Evolutionary conservation across 768 basidiomycete species (phyloP).

Genomic region (Trichaptum fuscoviolaceum): DNA sequence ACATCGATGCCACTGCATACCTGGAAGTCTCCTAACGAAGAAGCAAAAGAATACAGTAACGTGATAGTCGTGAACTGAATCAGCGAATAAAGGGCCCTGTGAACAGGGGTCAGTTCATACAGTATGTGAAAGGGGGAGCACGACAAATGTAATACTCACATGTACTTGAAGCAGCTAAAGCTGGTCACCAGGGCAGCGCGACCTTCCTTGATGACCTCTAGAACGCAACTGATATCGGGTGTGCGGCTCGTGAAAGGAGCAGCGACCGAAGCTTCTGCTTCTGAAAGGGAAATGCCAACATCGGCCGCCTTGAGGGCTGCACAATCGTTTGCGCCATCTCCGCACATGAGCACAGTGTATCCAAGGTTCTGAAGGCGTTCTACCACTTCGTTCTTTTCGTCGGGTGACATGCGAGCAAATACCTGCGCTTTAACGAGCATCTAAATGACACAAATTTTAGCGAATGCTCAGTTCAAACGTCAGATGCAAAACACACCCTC

Average conservation of each 20-base stretch:
- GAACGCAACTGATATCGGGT: conserved; percentile 92
- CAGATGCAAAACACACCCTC: conserved; percentile 49
- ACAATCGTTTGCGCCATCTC: conserved; percentile 98
- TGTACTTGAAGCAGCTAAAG: conserved; percentile 99
- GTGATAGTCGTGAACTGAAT: conserved; percentile 99
- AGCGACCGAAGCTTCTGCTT: conserved; percentile 97
- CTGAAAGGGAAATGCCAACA: conserved; percentile 92
- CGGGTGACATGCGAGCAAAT: conserved; percentile 98
- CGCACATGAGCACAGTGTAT: conserved; percentile 97
- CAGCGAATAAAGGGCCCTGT: conserved; percentile 94
- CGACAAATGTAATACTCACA: conserved; percentile 50
- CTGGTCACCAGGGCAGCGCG: conserved; percentile 94
- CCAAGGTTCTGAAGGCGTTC: conserved; percentile 90
- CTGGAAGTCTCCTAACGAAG: conserved; percentile 95
- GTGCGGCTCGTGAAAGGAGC: conserved; percentile 94
- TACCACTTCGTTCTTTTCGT: conserved; percentile 98
- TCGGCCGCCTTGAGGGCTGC: conserved; percentile 98
- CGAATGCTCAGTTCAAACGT: conserved; percentile 5
- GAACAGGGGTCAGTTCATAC: conserved; percentile 13
- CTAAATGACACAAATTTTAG: conserved; percentile 34
- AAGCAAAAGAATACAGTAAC: conserved; percentile 92
- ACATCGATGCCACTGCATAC: conserved; percentile 33
- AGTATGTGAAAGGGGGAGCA: background rate
- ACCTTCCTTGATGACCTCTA: conserved; percentile 96
- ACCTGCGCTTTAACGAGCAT: conserved; percentile 97